Conservation (phyloP, 805 yeast species). For the Yarrowia alimentaria region DNA sequence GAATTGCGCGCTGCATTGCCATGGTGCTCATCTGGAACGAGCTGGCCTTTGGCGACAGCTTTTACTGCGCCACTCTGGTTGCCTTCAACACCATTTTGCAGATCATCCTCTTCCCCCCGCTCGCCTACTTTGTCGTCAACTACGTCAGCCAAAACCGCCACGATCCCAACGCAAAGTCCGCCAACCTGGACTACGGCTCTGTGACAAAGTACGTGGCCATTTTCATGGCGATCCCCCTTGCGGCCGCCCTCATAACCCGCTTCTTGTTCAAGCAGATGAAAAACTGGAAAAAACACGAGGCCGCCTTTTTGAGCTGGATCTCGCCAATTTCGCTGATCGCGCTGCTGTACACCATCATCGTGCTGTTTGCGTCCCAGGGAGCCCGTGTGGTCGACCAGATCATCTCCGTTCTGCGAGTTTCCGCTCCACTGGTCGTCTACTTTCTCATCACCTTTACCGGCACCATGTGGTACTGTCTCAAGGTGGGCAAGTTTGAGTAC, state of each 20-base stretch:
- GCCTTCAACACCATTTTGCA: constrained; percentile 52
- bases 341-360: constrained; percentile 51
- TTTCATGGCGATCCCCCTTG: constrained; percentile 56
- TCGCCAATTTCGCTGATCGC: constrained; percentile 54
- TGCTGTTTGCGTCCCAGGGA: constrained; percentile 53
- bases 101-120: constrained; percentile 53
- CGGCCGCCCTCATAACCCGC: constrained; percentile 47
- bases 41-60: constrained; percentile 52
- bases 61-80: constrained; percentile 54
- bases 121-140: constrained; percentile 49
- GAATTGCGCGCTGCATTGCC: constrained; percentile 60
- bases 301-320: constrained; percentile 44
- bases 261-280: constrained; percentile 39
- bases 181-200: constrained; percentile 38
- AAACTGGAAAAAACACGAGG: constrained; percentile 37
- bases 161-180: constrained; percentile 30
- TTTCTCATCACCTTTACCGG: constrained; percentile 51
- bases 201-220: constrained; percentile 53
- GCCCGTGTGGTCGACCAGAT: constrained; percentile 49
- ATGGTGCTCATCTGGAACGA: constrained; percentile 62
- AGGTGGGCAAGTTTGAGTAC: constrained; percentile 37
- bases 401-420: constrained; percentile 50
- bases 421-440: constrained; percentile 50
- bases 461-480: constrained; percentile 40
- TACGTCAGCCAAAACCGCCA: constrained; percentile 41